These are phyloP conservation scores for Coprinopsis strossmayeri DNA, from an alignment of 768 basidiomycete genomes.

Conservation along the genomic window DNA sequence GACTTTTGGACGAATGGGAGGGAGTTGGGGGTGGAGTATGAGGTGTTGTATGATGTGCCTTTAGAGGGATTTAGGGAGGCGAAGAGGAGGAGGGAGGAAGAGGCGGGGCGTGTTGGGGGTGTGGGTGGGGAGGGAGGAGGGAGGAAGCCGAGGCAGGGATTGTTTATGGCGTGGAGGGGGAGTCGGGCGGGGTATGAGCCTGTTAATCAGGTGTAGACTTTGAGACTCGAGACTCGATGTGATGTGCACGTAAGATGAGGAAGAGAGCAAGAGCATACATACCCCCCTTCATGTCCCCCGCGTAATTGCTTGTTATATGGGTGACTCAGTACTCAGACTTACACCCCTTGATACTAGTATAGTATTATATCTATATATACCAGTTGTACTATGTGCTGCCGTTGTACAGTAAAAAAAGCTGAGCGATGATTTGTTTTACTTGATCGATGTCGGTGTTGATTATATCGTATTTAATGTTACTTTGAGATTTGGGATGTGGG, in stretches of 20 bases:
- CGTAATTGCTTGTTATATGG: too few relatives aligned
- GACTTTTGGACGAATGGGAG: constrained; percentile 92
- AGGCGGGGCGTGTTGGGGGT: constrained; percentile 58
- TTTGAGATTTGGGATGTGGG: too few relatives aligned
- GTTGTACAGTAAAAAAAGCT: too few relatives aligned
- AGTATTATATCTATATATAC: too few relatives aligned
- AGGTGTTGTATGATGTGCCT: constrained; percentile 84
- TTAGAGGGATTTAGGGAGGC: constrained; percentile 77
- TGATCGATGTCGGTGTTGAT: too few relatives aligned
- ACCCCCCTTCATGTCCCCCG: too few relatives aligned
- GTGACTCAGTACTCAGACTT: too few relatives aligned
- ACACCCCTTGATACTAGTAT: too few relatives aligned
- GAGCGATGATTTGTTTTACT: too few relatives aligned
- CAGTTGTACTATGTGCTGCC: too few relatives aligned
- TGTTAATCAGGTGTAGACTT: constrained; percentile 47
- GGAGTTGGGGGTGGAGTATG: constrained; percentile 88
- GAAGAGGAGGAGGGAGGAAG: constrained; percentile 51
- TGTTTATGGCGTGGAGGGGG: constrained; percentile 49
- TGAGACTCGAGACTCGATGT: not conserved
- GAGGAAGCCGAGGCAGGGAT: constrained; percentile 32
- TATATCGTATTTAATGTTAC: too few relatives aligned
- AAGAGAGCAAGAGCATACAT: too few relatives aligned
- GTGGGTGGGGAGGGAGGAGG: constrained; percentile 40
- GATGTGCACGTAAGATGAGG: not conserved
- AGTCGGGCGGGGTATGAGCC: constrained; percentile 59